Evolutionary conservation across 305 asterid genomes (phyloP).

Genomic region (Monarda citriodora): DNA sequence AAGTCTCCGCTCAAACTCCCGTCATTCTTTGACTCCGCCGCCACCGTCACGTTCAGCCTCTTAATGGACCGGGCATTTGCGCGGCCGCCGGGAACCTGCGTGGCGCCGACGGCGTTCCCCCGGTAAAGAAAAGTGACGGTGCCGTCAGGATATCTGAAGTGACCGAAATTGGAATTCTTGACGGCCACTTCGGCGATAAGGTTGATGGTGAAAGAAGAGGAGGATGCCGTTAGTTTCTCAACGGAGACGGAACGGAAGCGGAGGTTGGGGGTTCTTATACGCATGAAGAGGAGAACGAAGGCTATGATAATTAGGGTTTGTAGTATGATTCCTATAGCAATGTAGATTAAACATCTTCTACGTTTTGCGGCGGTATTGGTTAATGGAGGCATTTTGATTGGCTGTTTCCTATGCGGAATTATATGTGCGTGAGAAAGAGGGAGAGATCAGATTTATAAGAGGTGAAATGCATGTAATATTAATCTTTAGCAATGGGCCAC

Average conservation of each 20-base stretch:
- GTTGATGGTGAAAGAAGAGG: slow-evolving; percentile 20
- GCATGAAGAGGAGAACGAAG: slow-evolving; percentile 16
- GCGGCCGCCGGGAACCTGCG: slow-evolving; percentile 8
- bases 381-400: slow-evolving; percentile 9
- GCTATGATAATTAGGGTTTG: slow-evolving; percentile 21
- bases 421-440: background rate
- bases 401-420: background rate
- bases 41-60: slow-evolving; percentile 20
- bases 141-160: slow-evolving; percentile 20
- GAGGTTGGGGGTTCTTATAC: slow-evolving; percentile 23
- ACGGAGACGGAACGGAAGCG: slow-evolving; percentile 18
- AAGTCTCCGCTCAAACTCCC: slow-evolving; percentile 10
- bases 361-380: slow-evolving; percentile 4
- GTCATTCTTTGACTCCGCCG: slow-evolving; percentile 8
- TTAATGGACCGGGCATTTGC: slow-evolving; percentile 15
- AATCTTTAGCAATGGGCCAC: background rate
- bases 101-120: slow-evolving; percentile 22
- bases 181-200: slow-evolving; percentile 20
- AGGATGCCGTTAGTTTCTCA: background rate
- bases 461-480: slow-evolving; percentile 1
- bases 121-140: slow-evolving; percentile 13
- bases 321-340: slow-evolving; percentile 12
- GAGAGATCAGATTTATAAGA: background rate
- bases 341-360: slow-evolving; percentile 14
- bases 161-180: slow-evolving; percentile 24